These are phyloP conservation scores for Mucor mucedo DNA, from an alignment of 371 early-diverging fungal species.

Conservation along the genomic window DNA sequence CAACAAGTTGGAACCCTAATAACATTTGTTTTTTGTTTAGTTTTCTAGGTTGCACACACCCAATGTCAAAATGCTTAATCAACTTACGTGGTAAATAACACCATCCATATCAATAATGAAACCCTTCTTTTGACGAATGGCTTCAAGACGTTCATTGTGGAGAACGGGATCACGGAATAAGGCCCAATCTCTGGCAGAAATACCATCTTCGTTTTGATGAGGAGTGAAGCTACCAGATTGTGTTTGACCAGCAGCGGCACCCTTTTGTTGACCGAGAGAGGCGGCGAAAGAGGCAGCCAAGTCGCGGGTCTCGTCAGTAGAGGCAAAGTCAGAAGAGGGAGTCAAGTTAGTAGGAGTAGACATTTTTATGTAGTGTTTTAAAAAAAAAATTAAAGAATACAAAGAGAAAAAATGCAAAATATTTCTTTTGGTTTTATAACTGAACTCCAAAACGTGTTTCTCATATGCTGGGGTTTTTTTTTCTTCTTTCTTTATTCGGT, in stretches of 20 bases:
- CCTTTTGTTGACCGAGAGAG: constrained; percentile 17
- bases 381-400: constrained; percentile 1
- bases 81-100: constrained; percentile 69
- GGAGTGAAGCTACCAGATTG: constrained; percentile 4
- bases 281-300: constrained; percentile 36
- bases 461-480: constrained; percentile 24
- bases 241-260: background rate
- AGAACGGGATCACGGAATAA: constrained; percentile 47
- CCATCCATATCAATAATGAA: constrained; percentile 76
- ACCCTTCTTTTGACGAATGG: constrained; percentile 65
- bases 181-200: constrained; percentile 46
- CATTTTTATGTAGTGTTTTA: constrained; percentile 2
- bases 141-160: constrained; percentile 55
- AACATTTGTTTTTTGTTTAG: constrained; percentile 11
- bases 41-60: constrained; percentile 1
- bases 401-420: constrained; percentile 4
- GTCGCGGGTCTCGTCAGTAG: constrained; percentile 27
- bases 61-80: background rate
- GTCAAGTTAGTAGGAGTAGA: constrained; percentile 8
- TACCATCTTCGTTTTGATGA: constrained; percentile 24
- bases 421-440: constrained; percentile 3
- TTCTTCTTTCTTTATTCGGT: constrained; percentile 6
- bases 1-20: constrained; percentile 55
- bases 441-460: constrained; percentile 15
- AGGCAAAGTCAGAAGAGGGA: constrained; percentile 14